These are phyloP conservation scores for Lachnellula hyalina DNA, from an alignment of 2,329 filamentous ascomycete genomes.

Conservation along the genomic window DNA sequence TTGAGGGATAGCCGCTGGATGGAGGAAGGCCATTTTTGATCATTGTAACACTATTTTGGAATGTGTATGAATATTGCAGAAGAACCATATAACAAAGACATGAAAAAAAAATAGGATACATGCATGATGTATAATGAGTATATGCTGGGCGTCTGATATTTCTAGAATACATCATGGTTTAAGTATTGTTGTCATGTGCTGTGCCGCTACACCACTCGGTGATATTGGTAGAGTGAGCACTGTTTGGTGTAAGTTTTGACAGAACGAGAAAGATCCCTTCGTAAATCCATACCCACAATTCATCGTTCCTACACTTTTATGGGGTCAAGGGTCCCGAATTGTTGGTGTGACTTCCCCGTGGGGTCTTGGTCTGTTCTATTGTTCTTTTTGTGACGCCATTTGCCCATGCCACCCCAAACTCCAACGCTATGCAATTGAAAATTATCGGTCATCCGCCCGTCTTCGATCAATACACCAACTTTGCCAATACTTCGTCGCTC, in stretches of 20 bases:
- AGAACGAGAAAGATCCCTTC: not conserved
- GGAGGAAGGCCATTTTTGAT: not conserved
- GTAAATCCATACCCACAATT: not conserved
- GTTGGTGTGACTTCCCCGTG: too few relatives aligned
- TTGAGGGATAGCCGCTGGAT: not conserved
- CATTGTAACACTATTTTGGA: not conserved
- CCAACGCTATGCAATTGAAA: constrained; percentile 14
- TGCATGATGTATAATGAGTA: not conserved
- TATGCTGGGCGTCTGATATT: not conserved
- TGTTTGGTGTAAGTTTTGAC: not conserved
- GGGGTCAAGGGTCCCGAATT: too few relatives aligned
- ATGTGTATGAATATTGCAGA: not conserved
- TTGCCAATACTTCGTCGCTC: not conserved
- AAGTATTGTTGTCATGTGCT: not conserved
- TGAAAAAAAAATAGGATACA: not conserved
- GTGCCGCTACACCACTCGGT: not conserved
- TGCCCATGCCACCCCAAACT: constrained; percentile 2
- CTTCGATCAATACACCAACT: not conserved
- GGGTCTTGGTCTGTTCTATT: not conserved
- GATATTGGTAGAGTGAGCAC: not conserved
- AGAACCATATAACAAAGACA: not conserved
- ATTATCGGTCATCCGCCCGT: not conserved
- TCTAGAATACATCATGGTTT: not conserved
- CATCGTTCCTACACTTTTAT: too few relatives aligned
- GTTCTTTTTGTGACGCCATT: not conserved